These are phyloP conservation scores for Linaria vulgaris DNA, from an alignment of 257 asterid species.

Conservation along the genomic window DNA sequence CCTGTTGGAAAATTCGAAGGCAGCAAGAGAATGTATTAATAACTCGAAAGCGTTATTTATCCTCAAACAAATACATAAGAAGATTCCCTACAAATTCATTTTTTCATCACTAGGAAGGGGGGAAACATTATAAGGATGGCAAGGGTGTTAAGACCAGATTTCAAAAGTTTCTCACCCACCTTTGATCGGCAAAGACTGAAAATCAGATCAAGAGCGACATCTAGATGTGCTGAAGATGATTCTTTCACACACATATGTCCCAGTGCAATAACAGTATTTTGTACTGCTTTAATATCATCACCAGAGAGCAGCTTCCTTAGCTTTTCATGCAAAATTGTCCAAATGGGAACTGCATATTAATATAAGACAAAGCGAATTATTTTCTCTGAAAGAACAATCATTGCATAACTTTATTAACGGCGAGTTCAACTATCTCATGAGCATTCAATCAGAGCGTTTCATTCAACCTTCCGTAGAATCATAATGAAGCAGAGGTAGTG, in stretches of 20 bases:
- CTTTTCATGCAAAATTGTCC: conserved; percentile 58
- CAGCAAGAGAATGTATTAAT: conserved; percentile 2
- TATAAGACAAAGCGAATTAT: conserved; percentile 23
- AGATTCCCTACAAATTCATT: conserved; percentile 12
- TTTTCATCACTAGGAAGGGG: not conserved
- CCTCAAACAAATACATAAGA: not conserved
- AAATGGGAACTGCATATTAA: conserved; percentile 57
- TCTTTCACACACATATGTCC: conserved; percentile 92
- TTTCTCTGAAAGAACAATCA: conserved; percentile 10
- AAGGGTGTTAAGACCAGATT: conserved; percentile 11
- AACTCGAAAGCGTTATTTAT: too few species aligned
- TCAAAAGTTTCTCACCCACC: conserved; percentile 46
- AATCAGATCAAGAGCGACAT: conserved; percentile 75
- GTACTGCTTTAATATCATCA: conserved; percentile 91
- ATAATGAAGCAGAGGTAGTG: conserved; percentile 65
- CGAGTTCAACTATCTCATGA: conserved; percentile 23
- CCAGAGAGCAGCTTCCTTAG: conserved; percentile 70
- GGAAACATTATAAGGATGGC: conserved; percentile 19
- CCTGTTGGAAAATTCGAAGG: conserved; percentile 45
- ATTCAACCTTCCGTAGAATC: conserved; percentile 66
- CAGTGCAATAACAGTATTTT: conserved; percentile 72
- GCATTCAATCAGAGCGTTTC: conserved; percentile 23
- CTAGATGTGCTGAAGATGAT: conserved; percentile 56
- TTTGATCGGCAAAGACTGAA: conserved; percentile 86
- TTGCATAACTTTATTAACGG: conserved; percentile 15